A percentile compares a stretch with the other conserved stretches of the same genome.
These are phyloP conservation scores for Colletotrichum cordylinicola DNA, from an alignment of 2,329 filamentous ascomycete species.

Conservation along the genomic window DNA sequence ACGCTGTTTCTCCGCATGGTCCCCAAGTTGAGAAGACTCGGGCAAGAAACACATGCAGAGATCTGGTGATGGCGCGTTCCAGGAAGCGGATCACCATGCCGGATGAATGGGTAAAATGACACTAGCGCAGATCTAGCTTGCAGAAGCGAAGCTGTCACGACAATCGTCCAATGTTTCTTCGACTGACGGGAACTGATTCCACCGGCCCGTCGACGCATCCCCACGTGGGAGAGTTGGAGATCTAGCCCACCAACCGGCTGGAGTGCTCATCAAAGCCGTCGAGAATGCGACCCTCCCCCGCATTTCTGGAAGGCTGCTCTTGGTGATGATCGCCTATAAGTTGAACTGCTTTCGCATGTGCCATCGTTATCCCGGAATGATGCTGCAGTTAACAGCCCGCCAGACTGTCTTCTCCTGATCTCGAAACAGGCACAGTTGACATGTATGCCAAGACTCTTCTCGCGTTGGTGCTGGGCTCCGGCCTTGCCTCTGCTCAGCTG, in stretches of 20 bases:
- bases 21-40: background rate
- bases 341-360: background rate
- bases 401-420: background rate
- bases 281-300: background rate
- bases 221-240: background rate
- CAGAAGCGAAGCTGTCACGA: background rate
- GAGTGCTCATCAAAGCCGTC: background rate
- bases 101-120: background rate
- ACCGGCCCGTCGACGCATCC: background rate
- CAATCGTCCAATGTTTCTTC: background rate
- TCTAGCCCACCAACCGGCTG: background rate
- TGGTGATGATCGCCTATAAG: background rate
- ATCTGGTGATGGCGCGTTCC: background rate
- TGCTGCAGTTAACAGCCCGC: background rate
- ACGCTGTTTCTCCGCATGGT: background rate
- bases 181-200: background rate
- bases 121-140: background rate
- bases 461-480: conserved; percentile 9
- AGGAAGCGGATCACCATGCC: background rate
- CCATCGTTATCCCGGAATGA: background rate
- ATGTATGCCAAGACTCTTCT: conserved; percentile 23
- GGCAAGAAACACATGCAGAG: background rate
- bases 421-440: background rate
- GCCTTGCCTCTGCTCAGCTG: conserved; percentile 39
- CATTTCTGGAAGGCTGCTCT: background rate